A percentile compares a stretch with the other conserved stretches of the same genome.
Evolutionary conservation across 176 grass and related monocot species (phyloP).

Genomic region (Phragmites australis): DNA sequence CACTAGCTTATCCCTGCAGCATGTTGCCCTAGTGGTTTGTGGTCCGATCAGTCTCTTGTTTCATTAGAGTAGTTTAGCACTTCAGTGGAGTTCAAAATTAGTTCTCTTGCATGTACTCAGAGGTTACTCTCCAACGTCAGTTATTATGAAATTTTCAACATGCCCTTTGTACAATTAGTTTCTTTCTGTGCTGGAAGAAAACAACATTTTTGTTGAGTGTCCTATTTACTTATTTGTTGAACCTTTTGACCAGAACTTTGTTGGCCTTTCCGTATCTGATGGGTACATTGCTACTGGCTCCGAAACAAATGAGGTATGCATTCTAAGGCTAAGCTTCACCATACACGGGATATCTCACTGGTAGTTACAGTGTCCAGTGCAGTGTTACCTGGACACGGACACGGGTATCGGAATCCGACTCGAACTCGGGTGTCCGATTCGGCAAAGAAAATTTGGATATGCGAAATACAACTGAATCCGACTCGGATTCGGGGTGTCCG

Average conservation of each 20-base stretch:
- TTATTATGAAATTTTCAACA: background rate
- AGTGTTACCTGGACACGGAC: no score
- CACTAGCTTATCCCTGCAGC: background rate
- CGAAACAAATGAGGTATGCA: slow-evolving; percentile 97
- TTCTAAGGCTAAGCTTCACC: slow-evolving; percentile 26
- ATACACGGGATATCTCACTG: slow-evolving; percentile 8
- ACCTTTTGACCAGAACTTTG: slow-evolving; percentile 81
- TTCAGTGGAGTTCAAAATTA: background rate
- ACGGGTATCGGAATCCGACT: no score
- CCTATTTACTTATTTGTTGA: slow-evolving; percentile 29
- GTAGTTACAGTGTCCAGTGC: background rate
- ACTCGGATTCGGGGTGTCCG: no score
- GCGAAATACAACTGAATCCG: no score
- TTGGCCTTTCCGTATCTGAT: slow-evolving; percentile 93
- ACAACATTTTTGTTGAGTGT: background rate
- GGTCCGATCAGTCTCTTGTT: background rate
- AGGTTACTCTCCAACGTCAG: background rate
- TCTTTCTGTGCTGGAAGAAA: background rate
- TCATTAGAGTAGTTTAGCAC: background rate
- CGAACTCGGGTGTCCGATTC: no score
- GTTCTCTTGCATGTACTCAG: slow-evolving; percentile 8
- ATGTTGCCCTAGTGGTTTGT: background rate
- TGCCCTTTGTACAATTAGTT: slow-evolving; percentile 1
- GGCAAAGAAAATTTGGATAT: no score
- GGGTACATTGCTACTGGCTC: slow-evolving; percentile 99